Evolutionary conservation across 2,329 filamentous ascomycete species (phyloP), one percentile per base, ranked within the genome.

Genomic region (Neoarthrinium moseri): DNA sequence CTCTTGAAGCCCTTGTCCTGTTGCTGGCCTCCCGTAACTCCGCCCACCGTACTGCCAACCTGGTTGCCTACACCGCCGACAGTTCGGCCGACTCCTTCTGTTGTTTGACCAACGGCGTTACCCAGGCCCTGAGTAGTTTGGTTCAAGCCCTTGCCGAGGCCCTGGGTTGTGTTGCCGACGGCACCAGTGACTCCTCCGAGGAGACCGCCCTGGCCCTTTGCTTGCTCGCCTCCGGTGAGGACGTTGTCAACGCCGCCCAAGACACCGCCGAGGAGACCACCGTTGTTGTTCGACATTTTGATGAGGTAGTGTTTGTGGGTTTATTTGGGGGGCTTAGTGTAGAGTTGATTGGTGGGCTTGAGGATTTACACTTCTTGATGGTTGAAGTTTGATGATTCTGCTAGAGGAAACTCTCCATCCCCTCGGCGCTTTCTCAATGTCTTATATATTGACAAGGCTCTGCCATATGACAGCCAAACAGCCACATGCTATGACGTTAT

Each of bases 241-340:
- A 64, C 53, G 42, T 63, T 64, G 57, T 64, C 62, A 23, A 64
- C 47, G 23, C 61, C 57, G 29, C 62, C 60, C 18, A 60, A 52
- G 29, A 64, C 39, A 41, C 60, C 60, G 43, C 62, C 62, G 44
- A 64, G 59, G 41, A 64, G 62, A 47, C 62, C 62, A 46, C 60
- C 60, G 22, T 33, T 33, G 52, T 62, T 56, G 56, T 60, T 58
- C n/a, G 62, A 64, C 61, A 63, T 63, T 43, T 35, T 50, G 49
- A 50, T 42, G 5, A 1, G 10, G 36, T 39, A 23, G 26, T 21
- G 36, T 24, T 38, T 38, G 11, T 15, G 26, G 32, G 22, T 32
- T 32, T 13, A 12, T 37, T 20, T 42, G 38, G n/a, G 23, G 10
- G 22, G n/a, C n/a, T n/a, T n/a, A n/a, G 26, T 43, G 18, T 24